Conservation (phyloP, 2,329 filamentous ascomycete genomes). For the Keithomyces neogunnii region DNA sequence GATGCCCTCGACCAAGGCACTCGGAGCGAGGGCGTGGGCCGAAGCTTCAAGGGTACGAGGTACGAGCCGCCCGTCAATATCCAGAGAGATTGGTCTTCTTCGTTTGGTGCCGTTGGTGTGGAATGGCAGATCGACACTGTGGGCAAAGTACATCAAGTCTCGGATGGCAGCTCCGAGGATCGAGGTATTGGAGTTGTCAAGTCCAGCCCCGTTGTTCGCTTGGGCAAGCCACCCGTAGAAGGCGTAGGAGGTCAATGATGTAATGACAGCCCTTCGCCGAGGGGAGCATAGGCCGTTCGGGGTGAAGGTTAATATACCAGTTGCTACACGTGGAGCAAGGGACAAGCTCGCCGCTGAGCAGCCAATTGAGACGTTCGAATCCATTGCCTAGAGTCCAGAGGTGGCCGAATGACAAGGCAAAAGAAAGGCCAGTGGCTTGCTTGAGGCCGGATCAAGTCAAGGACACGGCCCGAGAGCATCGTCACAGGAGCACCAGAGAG, state of each 20-base stretch:
- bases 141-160: constrained; percentile 68
- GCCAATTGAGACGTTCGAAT: no score
- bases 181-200: constrained; percentile 66
- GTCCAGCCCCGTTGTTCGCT: constrained; percentile 60
- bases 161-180: constrained; percentile 67
- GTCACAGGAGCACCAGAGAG: no score
- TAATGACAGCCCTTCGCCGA: constrained; percentile 55
- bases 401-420: no score
- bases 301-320: no score
- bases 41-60: constrained; percentile 67
- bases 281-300: constrained; percentile 12
- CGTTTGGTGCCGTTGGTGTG: constrained; percentile 52
- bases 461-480: no score
- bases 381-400: no score
- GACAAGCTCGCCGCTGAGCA: no score
- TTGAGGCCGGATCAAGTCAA: no score
- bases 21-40: constrained; percentile 63
- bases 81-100: constrained; percentile 59
- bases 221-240: constrained; percentile 55
- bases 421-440: no score
- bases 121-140: constrained; percentile 59
- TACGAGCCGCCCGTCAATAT: constrained; percentile 75
- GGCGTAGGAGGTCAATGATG: constrained; percentile 64
- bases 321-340: no score
- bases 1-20: constrained; percentile 66